Evolutionary conservation across 331 rosid species (phyloP).

Genomic region (Cydonia oblonga): DNA sequence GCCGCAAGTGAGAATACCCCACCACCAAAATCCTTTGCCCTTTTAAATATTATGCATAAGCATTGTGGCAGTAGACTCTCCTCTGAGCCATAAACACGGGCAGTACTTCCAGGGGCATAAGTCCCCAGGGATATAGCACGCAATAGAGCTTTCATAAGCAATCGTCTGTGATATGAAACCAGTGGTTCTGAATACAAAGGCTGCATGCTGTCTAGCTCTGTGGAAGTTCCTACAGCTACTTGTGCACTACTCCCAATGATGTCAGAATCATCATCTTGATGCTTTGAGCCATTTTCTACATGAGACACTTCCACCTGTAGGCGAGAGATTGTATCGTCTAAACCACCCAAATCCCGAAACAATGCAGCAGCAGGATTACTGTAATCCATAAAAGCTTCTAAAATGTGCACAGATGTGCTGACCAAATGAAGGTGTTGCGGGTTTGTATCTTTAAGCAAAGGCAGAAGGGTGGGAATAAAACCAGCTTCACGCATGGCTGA

Average conservation of each 20-base stretch:
- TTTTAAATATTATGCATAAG: conserved; percentile 68
- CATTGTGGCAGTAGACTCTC: conserved; percentile 81
- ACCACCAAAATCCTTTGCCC: conserved; percentile 93
- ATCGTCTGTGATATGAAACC: conserved; percentile 66
- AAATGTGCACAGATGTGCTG: conserved; percentile 82
- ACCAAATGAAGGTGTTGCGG: conserved; percentile 93
- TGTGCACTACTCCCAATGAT: conserved; percentile 39
- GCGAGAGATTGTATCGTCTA: conserved; percentile 90
- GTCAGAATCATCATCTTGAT: conserved; percentile 42
- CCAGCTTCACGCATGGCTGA: conserved; percentile 97
- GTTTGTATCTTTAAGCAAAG: conserved; percentile 81
- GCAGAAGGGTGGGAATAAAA: conserved; percentile 86
- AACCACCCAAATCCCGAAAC: conserved; percentile 97
- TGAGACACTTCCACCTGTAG: conserved; percentile 73
- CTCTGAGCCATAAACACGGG: conserved; percentile 76
- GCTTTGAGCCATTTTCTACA: conserved; percentile 70
- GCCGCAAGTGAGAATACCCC: conserved; percentile 97
- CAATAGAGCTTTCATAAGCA: conserved; percentile 81
- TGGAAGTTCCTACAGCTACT: conserved; percentile 36
- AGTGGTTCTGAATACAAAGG: conserved; percentile 74
- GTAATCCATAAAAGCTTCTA: conserved; percentile 96
- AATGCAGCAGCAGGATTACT: conserved; percentile 94
- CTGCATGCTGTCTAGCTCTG: conserved; percentile 55
- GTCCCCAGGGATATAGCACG: conserved; percentile 94
- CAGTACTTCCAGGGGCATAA: conserved; percentile 87